Conservation (phyloP, 257 asterid species). For the Salvia rosmarinus region DNA sequence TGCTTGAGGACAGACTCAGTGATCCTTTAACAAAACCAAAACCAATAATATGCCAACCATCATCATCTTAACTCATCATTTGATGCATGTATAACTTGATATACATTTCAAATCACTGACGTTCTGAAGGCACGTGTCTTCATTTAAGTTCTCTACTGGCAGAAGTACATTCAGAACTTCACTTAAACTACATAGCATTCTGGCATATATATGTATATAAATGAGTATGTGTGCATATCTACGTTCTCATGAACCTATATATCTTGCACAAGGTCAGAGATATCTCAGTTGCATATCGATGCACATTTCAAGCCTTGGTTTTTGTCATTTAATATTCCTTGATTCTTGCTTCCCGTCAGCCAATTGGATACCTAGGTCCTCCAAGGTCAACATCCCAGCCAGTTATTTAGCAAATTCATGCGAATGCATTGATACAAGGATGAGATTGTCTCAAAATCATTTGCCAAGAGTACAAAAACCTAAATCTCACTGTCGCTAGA, state of each 20-base stretch:
- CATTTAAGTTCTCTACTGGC: constrained; percentile 11
- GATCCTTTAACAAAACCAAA: constrained; percentile 22
- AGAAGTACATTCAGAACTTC: neutral
- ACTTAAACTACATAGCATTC: constrained; percentile 4
- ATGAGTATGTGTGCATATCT: neutral
- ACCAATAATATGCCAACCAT: constrained; percentile 23
- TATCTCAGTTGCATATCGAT: constrained; percentile 9
- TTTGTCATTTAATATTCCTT: constrained; percentile 26
- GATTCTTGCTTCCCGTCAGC: constrained; percentile 17
- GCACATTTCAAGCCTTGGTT: constrained; percentile 7
- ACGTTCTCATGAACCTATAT: neutral
- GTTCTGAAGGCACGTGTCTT: constrained; percentile 18
- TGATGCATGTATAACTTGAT: constrained; percentile 27
- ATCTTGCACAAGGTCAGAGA: neutral
- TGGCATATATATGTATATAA: neutral
- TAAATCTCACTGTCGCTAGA: constrained; percentile 45
- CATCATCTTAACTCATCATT: constrained; percentile 10
- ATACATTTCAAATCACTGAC: constrained; percentile 10
- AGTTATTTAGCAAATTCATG: constrained; percentile 13
- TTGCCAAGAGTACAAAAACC: constrained; percentile 34
- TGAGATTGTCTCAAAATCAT: constrained; percentile 10
- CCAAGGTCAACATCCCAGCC: constrained; percentile 18
- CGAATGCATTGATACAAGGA: constrained; percentile 12
- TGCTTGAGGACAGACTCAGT: constrained; percentile 12
- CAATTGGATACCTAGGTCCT: constrained; percentile 17